These are phyloP conservation scores for Trametes cubensis DNA, from an alignment of 768 basidiomycete genomes.

Conservation along the genomic window DNA sequence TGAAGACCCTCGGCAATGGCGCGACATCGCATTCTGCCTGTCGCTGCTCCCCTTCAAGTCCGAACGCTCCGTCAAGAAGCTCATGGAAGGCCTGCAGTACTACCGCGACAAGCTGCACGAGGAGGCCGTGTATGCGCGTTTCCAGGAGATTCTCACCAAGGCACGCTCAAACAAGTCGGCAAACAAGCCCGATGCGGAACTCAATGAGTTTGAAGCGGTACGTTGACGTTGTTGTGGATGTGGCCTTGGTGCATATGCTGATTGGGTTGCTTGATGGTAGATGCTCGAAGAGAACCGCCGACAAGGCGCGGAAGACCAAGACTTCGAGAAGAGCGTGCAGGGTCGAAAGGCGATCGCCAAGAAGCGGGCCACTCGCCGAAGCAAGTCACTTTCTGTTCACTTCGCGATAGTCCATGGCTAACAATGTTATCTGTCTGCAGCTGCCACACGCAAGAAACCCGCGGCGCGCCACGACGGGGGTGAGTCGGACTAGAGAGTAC, in stretches of 20 bases:
- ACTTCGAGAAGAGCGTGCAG: slow-evolving; percentile 82
- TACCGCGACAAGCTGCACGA: slow-evolving; percentile 98
- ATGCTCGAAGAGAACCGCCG: slow-evolving; percentile 81
- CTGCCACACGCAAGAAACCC: slow-evolving; percentile 24
- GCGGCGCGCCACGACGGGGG: slow-evolving; percentile 9
- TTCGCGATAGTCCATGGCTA: background rate
- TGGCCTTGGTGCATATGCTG: background rate
- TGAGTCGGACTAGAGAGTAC: slow-evolving; percentile 9
- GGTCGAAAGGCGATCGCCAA: slow-evolving; percentile 82
- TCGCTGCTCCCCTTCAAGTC: slow-evolving; percentile 96
- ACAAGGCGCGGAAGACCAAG: slow-evolving; percentile 92
- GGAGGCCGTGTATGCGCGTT: slow-evolving; percentile 72
- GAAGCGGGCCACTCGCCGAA: slow-evolving; percentile 59
- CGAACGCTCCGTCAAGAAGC: slow-evolving; percentile 93
- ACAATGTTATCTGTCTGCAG: background rate
- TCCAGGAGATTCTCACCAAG: slow-evolving; percentile 91
- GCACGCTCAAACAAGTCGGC: slow-evolving; percentile 89
- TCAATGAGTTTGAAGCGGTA: slow-evolving; percentile 93
- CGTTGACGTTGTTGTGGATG: slow-evolving; percentile 12
- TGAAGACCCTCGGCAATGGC: slow-evolving; percentile 92
- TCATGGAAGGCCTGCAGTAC: slow-evolving; percentile 88
- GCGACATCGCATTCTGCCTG: slow-evolving; percentile 94
- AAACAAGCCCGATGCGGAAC: slow-evolving; percentile 89
- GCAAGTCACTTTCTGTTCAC: slow-evolving; percentile 33
- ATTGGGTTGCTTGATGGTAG: slow-evolving; percentile 40